A percentile compares a stretch with the other conserved stretches of the same genome.
phyloP scores from a whole-genome alignment of 2,329 filamentous ascomycete species.

The Trichoderma cornu-damae region DNA sequence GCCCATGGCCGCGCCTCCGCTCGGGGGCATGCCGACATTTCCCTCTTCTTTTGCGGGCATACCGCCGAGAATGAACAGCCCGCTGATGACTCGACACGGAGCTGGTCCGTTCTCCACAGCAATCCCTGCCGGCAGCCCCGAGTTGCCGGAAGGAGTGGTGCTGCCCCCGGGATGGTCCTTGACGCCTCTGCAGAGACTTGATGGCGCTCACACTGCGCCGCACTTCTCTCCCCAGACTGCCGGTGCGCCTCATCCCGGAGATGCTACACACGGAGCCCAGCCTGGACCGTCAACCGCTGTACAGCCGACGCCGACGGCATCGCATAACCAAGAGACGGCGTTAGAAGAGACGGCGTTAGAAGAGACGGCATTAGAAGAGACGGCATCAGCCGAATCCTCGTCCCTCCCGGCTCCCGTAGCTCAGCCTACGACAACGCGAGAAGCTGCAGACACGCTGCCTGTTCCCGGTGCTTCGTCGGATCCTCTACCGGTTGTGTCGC shows the following conservation, averaged over 20 bases:
- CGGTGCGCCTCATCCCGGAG: slow-evolving; percentile 20
- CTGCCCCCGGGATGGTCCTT: slow-evolving; percentile 62
- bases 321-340: background rate
- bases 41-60: slow-evolving; percentile 24
- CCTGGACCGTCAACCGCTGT: slow-evolving; percentile 2
- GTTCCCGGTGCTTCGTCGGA: slow-evolving; percentile 21
- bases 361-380: too few species aligned
- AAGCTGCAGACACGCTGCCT: background rate
- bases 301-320: slow-evolving; percentile 1
- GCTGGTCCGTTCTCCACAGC: slow-evolving; percentile 41
- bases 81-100: slow-evolving; percentile 45
- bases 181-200: slow-evolving; percentile 54
- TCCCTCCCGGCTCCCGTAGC: background rate
- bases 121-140: slow-evolving; percentile 56
- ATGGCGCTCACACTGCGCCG: slow-evolving; percentile 32
- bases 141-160: slow-evolving; percentile 58
- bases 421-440: background rate
- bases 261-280: slow-evolving; percentile 19
- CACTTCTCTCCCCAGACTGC: slow-evolving; percentile 24
- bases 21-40: slow-evolving; percentile 18
- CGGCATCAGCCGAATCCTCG: background rate
- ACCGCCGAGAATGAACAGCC: slow-evolving; percentile 37
- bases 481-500: slow-evolving; percentile 39
- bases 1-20: background rate
- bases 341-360: too few species aligned